These are phyloP conservation scores for Rhytidhysteron rufulum DNA, from an alignment of 2,329 filamentous ascomycete species.

Conservation along the genomic window DNA sequence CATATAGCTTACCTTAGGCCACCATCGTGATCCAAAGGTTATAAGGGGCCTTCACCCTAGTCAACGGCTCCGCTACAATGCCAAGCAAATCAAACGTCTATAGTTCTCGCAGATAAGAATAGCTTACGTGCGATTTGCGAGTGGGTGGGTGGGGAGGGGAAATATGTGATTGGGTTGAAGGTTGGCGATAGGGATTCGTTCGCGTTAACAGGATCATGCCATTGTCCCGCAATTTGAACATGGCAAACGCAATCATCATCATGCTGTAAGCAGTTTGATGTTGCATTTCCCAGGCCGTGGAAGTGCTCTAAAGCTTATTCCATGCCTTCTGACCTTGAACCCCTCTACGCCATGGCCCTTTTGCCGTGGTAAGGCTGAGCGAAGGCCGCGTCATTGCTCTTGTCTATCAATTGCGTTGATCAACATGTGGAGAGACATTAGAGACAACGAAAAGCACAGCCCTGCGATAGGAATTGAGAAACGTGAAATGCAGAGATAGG, in stretches of 20 bases:
- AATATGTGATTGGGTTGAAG: neutral
- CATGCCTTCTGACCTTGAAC: neutral
- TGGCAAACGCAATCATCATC: neutral
- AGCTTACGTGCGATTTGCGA: too few relatives aligned
- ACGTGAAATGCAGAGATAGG: neutral
- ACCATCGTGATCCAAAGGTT: neutral
- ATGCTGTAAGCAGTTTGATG: neutral
- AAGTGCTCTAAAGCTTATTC: neutral
- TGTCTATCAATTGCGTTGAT: neutral
- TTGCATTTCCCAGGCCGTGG: neutral
- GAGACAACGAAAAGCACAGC: neutral
- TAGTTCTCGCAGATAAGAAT: neutral
- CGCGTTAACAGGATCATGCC: neutral
- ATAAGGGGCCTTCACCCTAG: neutral
- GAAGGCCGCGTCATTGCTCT: slow-evolving; percentile 1
- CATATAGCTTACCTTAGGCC: neutral
- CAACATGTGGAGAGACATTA: too few relatives aligned
- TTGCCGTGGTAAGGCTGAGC: slow-evolving; percentile 2
- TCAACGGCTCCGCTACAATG: neutral
- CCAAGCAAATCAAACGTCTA: neutral
- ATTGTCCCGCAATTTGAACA: neutral
- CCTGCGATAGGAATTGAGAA: neutral
- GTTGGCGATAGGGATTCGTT: neutral
- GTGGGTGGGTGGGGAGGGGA: too few relatives aligned
- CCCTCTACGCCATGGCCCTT: neutral